Base-by-base conservation (phyloP, 1,139 yeast genomes). In the Nakaseomyces kungkrabaensis region DNA sequence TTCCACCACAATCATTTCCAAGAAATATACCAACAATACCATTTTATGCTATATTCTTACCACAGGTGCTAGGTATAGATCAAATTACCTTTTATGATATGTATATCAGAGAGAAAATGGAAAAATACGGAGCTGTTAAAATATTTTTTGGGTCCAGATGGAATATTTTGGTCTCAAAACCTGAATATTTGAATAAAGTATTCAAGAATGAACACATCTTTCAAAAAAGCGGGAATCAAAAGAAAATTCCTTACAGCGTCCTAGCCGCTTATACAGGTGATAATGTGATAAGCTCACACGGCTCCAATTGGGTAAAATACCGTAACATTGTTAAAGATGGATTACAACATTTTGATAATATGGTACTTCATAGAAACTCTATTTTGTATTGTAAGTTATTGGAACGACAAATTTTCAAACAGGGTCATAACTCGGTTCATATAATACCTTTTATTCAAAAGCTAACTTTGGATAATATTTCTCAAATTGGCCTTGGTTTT, bases 91-190 rank as follows among this genome's bases (percentile, higher is more conserved):
- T 79, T 9, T 79, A 69, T 59, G 64, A 74, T 8, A 47, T 48
- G 38, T 79, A 70, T 58, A 63, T 72, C 52, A 70, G 69, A 54
- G 68, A 63, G 36, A 71, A 70, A 45, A 63, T 73, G 56, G 79
- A 69, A 55, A 70, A 66, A 58, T 67, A 75, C 57, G 85, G 85
- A 0, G 83, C 83, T 0, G 85, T 76, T 0, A 79, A 79, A 57
- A 69, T 79, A 7, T 80, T 75, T 58, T 80, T 79, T 68, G 85
- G 80, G 4, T 77, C 82, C 1, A 70, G 82, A 51, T 80, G 85
- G 85, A 80, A 80, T 56, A 73, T 79, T 17, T 59, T 80, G 40
- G 77, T 79, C 0, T 69, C 78, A 1, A 70, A 62, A 48, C 84
- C 84, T 1, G 73, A 74, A 37, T 72, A 65, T 50, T 63, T 80